These are phyloP conservation scores for Raffaelea ambrosiae DNA, from an alignment of 2,329 filamentous ascomycete species.

Conservation along the genomic window DNA sequence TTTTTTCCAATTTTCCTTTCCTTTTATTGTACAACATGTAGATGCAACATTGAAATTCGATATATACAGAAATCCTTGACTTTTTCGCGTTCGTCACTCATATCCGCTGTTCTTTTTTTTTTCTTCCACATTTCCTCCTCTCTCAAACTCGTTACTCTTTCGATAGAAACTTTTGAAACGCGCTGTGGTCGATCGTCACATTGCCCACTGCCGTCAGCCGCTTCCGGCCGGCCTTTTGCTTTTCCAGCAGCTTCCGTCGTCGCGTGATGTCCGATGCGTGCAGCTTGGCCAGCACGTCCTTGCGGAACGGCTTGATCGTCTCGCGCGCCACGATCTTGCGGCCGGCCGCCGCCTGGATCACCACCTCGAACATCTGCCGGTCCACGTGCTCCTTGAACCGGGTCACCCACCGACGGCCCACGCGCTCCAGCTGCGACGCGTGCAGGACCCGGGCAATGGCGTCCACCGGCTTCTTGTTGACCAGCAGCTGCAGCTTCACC, in stretches of 20 bases:
- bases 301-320: slow-evolving; percentile 92
- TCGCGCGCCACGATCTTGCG: slow-evolving; percentile 80
- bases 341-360: slow-evolving; percentile 87
- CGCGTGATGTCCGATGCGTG: slow-evolving; percentile 83
- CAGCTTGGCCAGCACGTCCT: slow-evolving; percentile 87
- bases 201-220: slow-evolving; percentile 77
- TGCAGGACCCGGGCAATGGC: slow-evolving; percentile 90
- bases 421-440: slow-evolving; percentile 65
- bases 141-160: slow-evolving; percentile 34
- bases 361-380: slow-evolving; percentile 86
- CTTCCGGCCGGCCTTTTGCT: slow-evolving; percentile 94
- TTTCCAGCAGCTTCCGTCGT: slow-evolving; percentile 81
- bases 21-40: neutral
- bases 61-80: neutral
- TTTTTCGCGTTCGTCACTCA: neutral
- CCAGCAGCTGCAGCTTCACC: slow-evolving; percentile 82
- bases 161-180: slow-evolving; percentile 87
- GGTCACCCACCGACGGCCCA: slow-evolving; percentile 81
- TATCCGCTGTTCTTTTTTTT: neutral
- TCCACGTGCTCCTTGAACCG: slow-evolving; percentile 98
- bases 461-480: slow-evolving; percentile 90
- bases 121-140: neutral
- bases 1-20: neutral
- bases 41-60: too few species aligned
- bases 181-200: slow-evolving; percentile 91